Conservation (phyloP, 371 early-diverging fungal genomes). For the Rhizomucor pusillus region DNA sequence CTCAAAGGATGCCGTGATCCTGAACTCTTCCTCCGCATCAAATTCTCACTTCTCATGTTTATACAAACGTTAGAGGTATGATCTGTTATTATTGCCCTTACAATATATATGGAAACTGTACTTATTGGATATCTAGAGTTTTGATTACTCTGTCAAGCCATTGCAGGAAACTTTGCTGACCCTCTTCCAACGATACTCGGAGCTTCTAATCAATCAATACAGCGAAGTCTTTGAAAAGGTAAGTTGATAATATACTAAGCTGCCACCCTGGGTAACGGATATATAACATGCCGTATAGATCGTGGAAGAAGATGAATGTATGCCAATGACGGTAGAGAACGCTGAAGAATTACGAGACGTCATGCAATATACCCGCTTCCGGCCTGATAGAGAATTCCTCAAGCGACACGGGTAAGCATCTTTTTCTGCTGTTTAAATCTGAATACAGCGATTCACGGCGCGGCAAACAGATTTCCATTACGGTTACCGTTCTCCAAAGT, state of each 20-base stretch:
- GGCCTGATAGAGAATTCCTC: slow-evolving; percentile 45
- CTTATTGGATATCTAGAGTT: slow-evolving; percentile 23
- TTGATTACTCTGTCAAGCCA: slow-evolving; percentile 50
- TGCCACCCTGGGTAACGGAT: too few relatives aligned
- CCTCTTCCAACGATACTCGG: slow-evolving; percentile 79
- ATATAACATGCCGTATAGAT: slow-evolving; percentile 48
- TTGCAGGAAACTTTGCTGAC: slow-evolving; percentile 61
- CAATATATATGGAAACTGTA: background rate
- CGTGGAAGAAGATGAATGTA: slow-evolving; percentile 81
- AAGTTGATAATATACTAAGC: background rate
- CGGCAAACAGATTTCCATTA: slow-evolving; percentile 65
- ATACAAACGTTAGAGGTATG: slow-evolving; percentile 87
- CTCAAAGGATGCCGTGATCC: slow-evolving; percentile 78
- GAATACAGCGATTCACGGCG: background rate
- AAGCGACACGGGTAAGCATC: slow-evolving; percentile 36
- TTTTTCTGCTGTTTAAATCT: background rate
- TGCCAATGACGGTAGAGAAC: slow-evolving; percentile 74
- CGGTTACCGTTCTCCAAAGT: slow-evolving; percentile 82
- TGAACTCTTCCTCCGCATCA: slow-evolving; percentile 75
- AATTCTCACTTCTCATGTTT: slow-evolving; percentile 73
- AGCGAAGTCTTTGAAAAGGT: slow-evolving; percentile 72
- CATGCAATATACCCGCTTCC: slow-evolving; percentile 53
- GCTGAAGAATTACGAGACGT: slow-evolving; percentile 61
- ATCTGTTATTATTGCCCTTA: background rate
- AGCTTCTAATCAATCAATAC: slow-evolving; percentile 72